Evolutionary conservation across 2,329 filamentous ascomycete genomes (phyloP).

Genomic region (Penicillium paneum): DNA sequence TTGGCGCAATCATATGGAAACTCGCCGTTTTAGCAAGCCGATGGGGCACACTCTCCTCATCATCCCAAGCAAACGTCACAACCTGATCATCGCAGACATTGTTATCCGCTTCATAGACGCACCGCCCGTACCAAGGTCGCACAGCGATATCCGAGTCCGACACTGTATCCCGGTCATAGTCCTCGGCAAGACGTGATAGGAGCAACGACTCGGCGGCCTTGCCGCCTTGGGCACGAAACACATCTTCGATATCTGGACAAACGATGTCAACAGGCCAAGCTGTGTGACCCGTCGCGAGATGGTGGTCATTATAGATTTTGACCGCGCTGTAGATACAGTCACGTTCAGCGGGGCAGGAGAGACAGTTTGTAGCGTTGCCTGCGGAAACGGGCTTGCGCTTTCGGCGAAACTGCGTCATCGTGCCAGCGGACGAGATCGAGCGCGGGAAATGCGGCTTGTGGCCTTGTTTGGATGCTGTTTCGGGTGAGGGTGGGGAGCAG

Average conservation of each 20-base stretch:
- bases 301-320: constrained; percentile 71
- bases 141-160: constrained; percentile 53
- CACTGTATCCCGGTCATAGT: constrained; percentile 54
- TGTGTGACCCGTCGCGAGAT: constrained; percentile 64
- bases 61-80: constrained; percentile 84
- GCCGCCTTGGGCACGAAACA: constrained; percentile 47
- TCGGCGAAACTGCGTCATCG: constrained; percentile 72
- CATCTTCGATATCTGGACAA: constrained; percentile 87
- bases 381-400: constrained; percentile 72
- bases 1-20: constrained; percentile 93
- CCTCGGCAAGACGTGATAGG: constrained; percentile 49
- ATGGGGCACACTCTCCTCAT: constrained; percentile 50
- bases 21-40: constrained; percentile 76
- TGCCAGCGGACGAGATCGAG: constrained; percentile 71
- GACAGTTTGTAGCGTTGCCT: constrained; percentile 78
- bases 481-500: constrained; percentile 61
- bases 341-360: constrained; percentile 70
- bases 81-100: constrained; percentile 90
- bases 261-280: constrained; percentile 86
- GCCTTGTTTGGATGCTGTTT: constrained; percentile 26
- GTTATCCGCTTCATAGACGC: constrained; percentile 90
- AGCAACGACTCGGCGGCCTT: constrained; percentile 53
- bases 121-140: constrained; percentile 79
- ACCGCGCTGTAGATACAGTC: constrained; percentile 83
- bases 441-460: constrained; percentile 66